Conservation (phyloP, 208 protist genomes). For the Crithidia brevicula region DNA sequence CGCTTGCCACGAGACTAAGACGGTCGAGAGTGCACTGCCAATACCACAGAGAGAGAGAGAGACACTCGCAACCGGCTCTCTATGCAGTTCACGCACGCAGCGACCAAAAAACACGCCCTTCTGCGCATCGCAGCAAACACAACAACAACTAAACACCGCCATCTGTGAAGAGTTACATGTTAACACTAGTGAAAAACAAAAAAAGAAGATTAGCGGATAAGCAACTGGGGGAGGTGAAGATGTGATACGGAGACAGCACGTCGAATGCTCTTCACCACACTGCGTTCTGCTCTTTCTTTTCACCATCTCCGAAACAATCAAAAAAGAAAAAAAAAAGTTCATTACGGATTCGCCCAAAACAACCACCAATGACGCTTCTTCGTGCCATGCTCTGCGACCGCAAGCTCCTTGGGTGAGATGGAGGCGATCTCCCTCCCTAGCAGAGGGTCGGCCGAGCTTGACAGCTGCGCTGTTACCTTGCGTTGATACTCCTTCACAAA, state of each 20-base stretch:
- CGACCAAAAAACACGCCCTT: too few relatives aligned
- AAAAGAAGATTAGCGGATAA: not conserved
- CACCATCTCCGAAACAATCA: not conserved
- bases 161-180: not conserved
- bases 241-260: too few relatives aligned
- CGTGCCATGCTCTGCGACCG: slow-evolving; percentile 9
- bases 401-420: slow-evolving; percentile 29
- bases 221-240: too few relatives aligned
- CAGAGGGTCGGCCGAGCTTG: slow-evolving; percentile 41
- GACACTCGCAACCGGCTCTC: too few relatives aligned
- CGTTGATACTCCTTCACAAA: slow-evolving; percentile 47
- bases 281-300: not conserved
- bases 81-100: too few relatives aligned
- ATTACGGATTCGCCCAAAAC: slow-evolving; percentile 6
- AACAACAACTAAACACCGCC: not conserved
- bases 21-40: too few relatives aligned
- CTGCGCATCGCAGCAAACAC: not conserved
- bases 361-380: slow-evolving; percentile 9
- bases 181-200: not conserved
- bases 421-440: slow-evolving; percentile 40
- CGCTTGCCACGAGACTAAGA: too few relatives aligned
- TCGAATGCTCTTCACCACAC: too few relatives aligned
- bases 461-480: slow-evolving; percentile 32
- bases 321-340: not conserved
- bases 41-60: too few relatives aligned